Conservation (phyloP, 129 eudicot species). For the Solidago caesia region DNA sequence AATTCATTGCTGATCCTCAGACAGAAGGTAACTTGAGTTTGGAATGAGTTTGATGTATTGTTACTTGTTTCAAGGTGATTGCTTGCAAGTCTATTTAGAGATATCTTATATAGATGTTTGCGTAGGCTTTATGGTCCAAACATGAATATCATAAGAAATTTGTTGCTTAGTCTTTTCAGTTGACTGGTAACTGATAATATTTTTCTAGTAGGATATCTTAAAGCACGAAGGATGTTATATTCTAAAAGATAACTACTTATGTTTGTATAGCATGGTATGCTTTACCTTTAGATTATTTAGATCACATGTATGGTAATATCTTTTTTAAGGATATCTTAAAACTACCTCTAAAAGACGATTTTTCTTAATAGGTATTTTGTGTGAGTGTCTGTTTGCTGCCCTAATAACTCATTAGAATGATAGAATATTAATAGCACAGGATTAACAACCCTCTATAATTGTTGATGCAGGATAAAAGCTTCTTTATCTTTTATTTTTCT, state of each 20-base stretch:
- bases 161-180: constrained; percentile 14
- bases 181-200: not conserved
- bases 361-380: too few relatives aligned
- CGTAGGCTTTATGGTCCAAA: not conserved
- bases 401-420: too few relatives aligned
- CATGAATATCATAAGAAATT: constrained; percentile 13
- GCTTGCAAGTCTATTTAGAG: not conserved
- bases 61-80: not conserved
- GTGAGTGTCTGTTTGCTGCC: too few relatives aligned
- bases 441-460: too few relatives aligned
- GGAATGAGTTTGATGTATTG: not conserved
- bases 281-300: not conserved
- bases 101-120: too few relatives aligned
- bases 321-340: not conserved
- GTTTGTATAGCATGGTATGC: not conserved
- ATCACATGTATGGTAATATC: not conserved
- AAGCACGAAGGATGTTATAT: not conserved
- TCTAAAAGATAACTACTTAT: not conserved
- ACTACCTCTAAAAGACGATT: not conserved
- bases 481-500: too few relatives aligned
- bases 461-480: too few relatives aligned
- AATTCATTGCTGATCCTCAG: constrained; percentile 96
- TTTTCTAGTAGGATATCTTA: too few relatives aligned
- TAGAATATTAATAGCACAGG: too few relatives aligned
- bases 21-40: constrained; percentile 70